Evolutionary conservation across 1,139 yeast species (phyloP).

Genomic region (Pichia sp.): DNA sequence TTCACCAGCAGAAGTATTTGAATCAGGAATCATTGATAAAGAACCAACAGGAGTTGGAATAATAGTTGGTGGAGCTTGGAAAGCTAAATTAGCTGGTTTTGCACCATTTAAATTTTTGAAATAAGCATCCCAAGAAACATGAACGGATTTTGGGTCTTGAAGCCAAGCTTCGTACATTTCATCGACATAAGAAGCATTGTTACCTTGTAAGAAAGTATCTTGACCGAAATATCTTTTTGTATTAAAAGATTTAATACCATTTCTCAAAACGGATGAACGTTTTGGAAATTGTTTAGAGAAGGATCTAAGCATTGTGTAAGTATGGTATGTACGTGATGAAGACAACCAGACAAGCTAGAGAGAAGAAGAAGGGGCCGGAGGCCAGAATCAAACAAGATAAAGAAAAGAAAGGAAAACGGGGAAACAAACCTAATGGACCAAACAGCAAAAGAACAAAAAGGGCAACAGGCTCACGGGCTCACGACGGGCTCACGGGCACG

Average conservation of each 20-base stretch:
- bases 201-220: constrained; percentile 78
- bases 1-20: constrained; percentile 39
- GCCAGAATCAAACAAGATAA: too few species aligned
- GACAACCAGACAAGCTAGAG: background rate
- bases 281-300: constrained; percentile 22
- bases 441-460: background rate
- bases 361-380: background rate
- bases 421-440: background rate
- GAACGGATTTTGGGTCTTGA: constrained; percentile 84
- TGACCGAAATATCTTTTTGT: constrained; percentile 26
- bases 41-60: constrained; percentile 75
- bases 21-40: constrained; percentile 43
- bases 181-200: constrained; percentile 88
- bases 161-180: constrained; percentile 97
- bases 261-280: constrained; percentile 18
- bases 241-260: too few species aligned
- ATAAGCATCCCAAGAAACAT: constrained; percentile 94
- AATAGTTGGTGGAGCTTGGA: constrained; percentile 83
- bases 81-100: constrained; percentile 71
- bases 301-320: constrained; percentile 24
- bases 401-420: background rate
- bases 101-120: constrained; percentile 76
- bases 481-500: background rate
- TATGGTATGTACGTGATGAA: background rate
- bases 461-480: background rate